phyloP scores from a whole-genome alignment of 2,329 filamentous ascomycete species.

The Colletotrichum sidae region DNA sequence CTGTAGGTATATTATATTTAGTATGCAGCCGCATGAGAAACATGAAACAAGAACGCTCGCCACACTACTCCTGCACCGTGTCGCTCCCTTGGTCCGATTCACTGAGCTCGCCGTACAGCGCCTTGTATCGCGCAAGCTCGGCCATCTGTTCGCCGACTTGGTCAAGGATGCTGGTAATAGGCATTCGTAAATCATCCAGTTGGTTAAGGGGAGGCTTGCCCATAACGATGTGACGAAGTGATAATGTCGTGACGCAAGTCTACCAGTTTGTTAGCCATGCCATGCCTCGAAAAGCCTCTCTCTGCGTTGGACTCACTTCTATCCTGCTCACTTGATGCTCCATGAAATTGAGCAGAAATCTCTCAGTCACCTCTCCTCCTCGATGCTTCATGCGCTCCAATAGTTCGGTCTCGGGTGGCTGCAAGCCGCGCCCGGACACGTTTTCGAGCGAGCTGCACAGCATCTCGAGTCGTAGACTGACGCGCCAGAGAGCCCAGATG shows the following conservation, averaged over 20 bases:
- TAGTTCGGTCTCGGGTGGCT: slow-evolving; percentile 84
- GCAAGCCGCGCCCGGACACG: slow-evolving; percentile 70
- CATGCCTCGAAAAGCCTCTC: background rate
- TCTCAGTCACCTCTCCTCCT: slow-evolving; percentile 88
- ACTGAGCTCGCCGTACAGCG: slow-evolving; percentile 60
- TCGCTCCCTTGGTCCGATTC: slow-evolving; percentile 48
- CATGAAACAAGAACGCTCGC: slow-evolving; percentile 33
- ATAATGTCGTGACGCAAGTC: slow-evolving; percentile 84
- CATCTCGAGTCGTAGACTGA: slow-evolving; percentile 91
- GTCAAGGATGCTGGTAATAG: slow-evolving; percentile 79
- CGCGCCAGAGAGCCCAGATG: slow-evolving; percentile 90
- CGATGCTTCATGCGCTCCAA: slow-evolving; percentile 75
- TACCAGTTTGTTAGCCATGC: slow-evolving; percentile 52
- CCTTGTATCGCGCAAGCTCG: slow-evolving; percentile 73
- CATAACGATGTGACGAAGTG: slow-evolving; percentile 81
- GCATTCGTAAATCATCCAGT: slow-evolving; percentile 79
- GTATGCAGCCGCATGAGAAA: slow-evolving; percentile 33
- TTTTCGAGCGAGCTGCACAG: slow-evolving; percentile 90
- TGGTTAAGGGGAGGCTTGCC: slow-evolving; percentile 72
- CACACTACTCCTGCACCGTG: slow-evolving; percentile 43
- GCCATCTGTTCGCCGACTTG: slow-evolving; percentile 70
- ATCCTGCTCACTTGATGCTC: slow-evolving; percentile 96
- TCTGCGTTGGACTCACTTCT: slow-evolving; percentile 73
- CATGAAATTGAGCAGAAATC: slow-evolving; percentile 88
- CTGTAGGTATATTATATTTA: slow-evolving; percentile 37